These are phyloP conservation scores for Cyberlindnera veronae DNA, from an alignment of 805 yeast species.

Conservation along the genomic window DNA sequence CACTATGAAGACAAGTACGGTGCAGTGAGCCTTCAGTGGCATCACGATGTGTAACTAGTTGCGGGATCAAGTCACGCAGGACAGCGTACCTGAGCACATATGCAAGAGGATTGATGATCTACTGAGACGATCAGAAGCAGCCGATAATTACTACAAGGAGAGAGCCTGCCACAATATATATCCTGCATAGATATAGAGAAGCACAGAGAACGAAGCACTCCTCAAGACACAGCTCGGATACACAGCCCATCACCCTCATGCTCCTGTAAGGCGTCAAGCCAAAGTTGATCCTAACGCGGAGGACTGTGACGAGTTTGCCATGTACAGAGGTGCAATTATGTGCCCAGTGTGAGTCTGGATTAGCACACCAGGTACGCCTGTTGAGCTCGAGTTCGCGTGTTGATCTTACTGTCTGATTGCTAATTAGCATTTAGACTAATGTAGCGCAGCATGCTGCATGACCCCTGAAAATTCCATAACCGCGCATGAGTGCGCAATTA, in stretches of 20 bases:
- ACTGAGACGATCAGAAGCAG: too few relatives aligned
- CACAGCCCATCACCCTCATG: constrained; percentile 29
- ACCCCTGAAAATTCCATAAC: too few relatives aligned
- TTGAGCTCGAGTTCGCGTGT: constrained; percentile 19
- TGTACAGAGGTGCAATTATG: constrained; percentile 28
- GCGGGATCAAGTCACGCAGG: constrained; percentile 29
- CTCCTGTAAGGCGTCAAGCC: constrained; percentile 20
- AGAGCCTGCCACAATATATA: too few relatives aligned
- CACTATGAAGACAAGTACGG: constrained; percentile 33
- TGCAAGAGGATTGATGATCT: too few relatives aligned
- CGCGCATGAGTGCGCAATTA: too few relatives aligned
- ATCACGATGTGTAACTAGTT: constrained; percentile 22
- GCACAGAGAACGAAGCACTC: constrained; percentile 28
- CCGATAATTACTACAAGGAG: too few relatives aligned
- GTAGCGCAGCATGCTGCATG: too few relatives aligned
- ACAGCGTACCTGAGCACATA: too few relatives aligned
- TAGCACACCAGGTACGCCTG: constrained; percentile 21
- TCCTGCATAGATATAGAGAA: too few relatives aligned
- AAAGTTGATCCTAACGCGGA: constrained; percentile 10
- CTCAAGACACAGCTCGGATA: constrained; percentile 23
- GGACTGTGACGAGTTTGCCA: constrained; percentile 23
- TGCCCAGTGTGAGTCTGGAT: constrained; percentile 27
- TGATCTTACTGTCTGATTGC: too few relatives aligned
- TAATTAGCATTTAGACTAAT: too few relatives aligned
- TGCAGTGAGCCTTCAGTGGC: constrained; percentile 25